These are phyloP conservation scores for Pseudoneurospora amorphoporcata DNA, from an alignment of 495 filamentous ascomycete species.

Conservation along the genomic window DNA sequence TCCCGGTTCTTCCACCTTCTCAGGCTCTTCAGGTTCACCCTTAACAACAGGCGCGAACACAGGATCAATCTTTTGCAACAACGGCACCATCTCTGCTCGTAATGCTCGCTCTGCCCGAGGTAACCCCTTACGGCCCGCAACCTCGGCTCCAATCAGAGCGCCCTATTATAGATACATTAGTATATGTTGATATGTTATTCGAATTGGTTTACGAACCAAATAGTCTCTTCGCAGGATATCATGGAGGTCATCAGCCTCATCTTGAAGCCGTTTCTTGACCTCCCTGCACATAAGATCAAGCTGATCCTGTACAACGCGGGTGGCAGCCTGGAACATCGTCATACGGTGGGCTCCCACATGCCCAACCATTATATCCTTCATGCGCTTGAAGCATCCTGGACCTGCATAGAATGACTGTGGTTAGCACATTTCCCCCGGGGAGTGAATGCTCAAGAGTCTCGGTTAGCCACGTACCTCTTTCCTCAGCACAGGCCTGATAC, in stretches of 20 bases:
- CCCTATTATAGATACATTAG: no score
- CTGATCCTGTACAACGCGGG: conserved; percentile 28
- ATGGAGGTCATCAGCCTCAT: conserved; percentile 33
- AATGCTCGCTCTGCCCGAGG: conserved; percentile 12
- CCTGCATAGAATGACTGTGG: conserved; percentile 8
- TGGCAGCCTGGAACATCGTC: conserved; percentile 43
- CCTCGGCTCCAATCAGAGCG: conserved; percentile 10
- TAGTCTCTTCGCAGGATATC: conserved; percentile 38
- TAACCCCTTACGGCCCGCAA: background rate
- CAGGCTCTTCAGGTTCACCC: background rate
- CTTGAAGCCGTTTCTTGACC: conserved; percentile 26
- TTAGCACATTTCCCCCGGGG: background rate
- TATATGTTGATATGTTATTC: no score
- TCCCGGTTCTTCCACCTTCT: background rate
- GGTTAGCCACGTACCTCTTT: conserved; percentile 25
- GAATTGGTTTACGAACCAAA: background rate
- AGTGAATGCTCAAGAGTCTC: conserved; percentile 3
- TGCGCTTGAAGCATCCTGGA: conserved; percentile 40
- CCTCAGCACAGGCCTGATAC: conserved; percentile 38
- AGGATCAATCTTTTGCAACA: conserved; percentile 5
- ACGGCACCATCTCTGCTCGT: conserved; percentile 9
- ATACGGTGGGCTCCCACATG: conserved; percentile 35
- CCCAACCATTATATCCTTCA: conserved; percentile 44
- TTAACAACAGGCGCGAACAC: background rate
- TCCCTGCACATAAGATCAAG: conserved; percentile 28